These are phyloP conservation scores for Zygotorulaspora mrakii DNA, from an alignment of 1,139 yeast species.

Conservation along the genomic window DNA sequence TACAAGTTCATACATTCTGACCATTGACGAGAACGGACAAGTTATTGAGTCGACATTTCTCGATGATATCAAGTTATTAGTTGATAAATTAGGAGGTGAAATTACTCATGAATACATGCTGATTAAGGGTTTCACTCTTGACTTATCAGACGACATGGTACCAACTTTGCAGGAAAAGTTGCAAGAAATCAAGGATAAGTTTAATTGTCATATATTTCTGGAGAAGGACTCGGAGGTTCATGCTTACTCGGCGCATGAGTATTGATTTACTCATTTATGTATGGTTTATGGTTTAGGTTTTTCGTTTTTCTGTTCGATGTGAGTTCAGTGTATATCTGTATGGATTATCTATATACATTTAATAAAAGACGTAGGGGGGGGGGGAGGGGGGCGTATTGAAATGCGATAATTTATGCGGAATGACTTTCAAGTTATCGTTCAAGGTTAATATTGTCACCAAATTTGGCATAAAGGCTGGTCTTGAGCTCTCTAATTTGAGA, in stretches of 20 bases:
- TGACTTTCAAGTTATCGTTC: conserved; percentile 48
- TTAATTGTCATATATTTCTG: conserved; percentile 15
- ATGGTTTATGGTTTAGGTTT: conserved; percentile 4
- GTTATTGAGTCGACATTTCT: conserved; percentile 12
- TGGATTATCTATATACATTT: conserved; percentile 3
- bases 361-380: no score
- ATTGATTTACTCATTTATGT: conserved; percentile 5
- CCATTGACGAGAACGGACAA: conserved; percentile 12
- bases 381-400: neutral
- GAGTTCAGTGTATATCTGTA: no score
- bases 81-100: conserved; percentile 53
- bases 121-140: conserved; percentile 59
- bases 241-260: conserved; percentile 15
- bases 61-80: conserved; percentile 12
- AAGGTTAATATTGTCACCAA: conserved; percentile 83
- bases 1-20: conserved; percentile 16
- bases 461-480: conserved; percentile 74
- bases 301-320: no score
- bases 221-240: conserved; percentile 21
- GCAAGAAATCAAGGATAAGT: conserved; percentile 10
- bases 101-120: conserved; percentile 61
- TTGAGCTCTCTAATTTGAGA: conserved; percentile 58
- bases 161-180: conserved; percentile 11
- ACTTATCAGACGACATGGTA: conserved; percentile 17
- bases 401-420: conserved; percentile 1